Base-by-base conservation (phyloP, 371 early-diverging fungal species). In the Syncephalis plumigaleata region DNA sequence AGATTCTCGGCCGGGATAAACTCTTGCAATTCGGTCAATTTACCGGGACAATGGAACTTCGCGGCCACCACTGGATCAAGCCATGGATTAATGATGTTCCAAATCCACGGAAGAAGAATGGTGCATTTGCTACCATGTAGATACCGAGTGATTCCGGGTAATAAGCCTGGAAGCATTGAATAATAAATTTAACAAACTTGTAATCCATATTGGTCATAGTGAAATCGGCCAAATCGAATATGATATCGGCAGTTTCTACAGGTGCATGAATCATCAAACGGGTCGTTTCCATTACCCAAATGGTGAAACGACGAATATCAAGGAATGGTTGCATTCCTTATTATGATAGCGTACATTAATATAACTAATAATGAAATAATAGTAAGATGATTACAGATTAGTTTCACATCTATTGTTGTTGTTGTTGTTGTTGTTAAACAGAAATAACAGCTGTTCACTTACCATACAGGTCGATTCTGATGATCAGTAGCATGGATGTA, bases 51-150 rank as follows among this genome's bases (percentile, higher is more conserved):
- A 21, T 66, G 65, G 58, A 93, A 77, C 65, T 93, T 93, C 58
- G 73, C 60, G 1, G 79, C 83, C 2, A 93, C 90, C 9, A 87
- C 87, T 23, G 94, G 93, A 66, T 93, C 94, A 22, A 93, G 66
- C 56, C 85, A 62, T 17, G 85, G 81, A n/a, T 76, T 67, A 46
- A 86, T 79, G 55, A 85, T 59, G 51, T 68, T 77, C 81, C 81
- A 89, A 15, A 83, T 74, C 87, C 82, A 49, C 77, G 72, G 64
- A 90, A 91, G 46, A 86, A 71, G 74, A 86, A 81, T 11, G 92
- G 90, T 0, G 88, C 89, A 49, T 78, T 79, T 52, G 89, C 79
- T 36, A 92, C 73, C 17, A 82, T 58, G 31, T 75, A 70, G 2
- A 63, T 54, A 13, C 85, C 91, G 11, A 91, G 70, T 9, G 77